Evolutionary conservation across 2,329 filamentous ascomycete genomes (phyloP).

Genomic region (Cladosporium sp.): DNA sequence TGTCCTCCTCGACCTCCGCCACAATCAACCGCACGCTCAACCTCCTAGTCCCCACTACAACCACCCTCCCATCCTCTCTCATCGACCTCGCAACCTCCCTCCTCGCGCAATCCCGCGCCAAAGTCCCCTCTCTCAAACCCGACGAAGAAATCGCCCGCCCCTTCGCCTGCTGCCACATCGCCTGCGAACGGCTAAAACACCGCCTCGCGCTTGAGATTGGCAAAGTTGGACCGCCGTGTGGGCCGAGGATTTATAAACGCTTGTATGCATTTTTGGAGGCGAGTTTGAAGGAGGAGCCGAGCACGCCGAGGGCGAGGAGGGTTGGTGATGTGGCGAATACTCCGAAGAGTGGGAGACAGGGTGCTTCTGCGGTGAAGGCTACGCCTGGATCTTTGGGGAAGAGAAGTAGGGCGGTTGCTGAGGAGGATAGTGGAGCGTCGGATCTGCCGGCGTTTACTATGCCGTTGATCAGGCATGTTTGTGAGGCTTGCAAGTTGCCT

Average conservation of each 20-base stretch:
- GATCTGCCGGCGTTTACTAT: constrained; percentile 11
- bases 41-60: constrained; percentile 72
- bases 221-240: constrained; percentile 73
- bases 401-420: constrained; percentile 9
- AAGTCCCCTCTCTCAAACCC: constrained; percentile 74
- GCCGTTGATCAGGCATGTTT: constrained; percentile 61
- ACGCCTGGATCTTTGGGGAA: constrained; percentile 5
- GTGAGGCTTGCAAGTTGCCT: constrained; percentile 61
- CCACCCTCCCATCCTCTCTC: constrained; percentile 64
- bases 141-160: constrained; percentile 86
- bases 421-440: background rate
- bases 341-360: background rate
- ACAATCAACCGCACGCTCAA: constrained; percentile 72
- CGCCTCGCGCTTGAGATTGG: constrained; percentile 75
- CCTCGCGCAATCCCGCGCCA: constrained; percentile 76
- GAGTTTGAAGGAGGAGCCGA: constrained; percentile 56
- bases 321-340: background rate
- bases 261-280: constrained; percentile 79
- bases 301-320: constrained; percentile 36
- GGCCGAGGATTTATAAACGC: constrained; percentile 79
- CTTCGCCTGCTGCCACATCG: constrained; percentile 85
- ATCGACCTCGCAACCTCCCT: constrained; percentile 71
- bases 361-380: constrained; percentile 9
- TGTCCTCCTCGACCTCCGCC: constrained; percentile 60
- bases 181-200: constrained; percentile 83